Base-by-base conservation (phyloP, 2,329 filamentous ascomycete genomes). In the Botryotinia calthae region DNA sequence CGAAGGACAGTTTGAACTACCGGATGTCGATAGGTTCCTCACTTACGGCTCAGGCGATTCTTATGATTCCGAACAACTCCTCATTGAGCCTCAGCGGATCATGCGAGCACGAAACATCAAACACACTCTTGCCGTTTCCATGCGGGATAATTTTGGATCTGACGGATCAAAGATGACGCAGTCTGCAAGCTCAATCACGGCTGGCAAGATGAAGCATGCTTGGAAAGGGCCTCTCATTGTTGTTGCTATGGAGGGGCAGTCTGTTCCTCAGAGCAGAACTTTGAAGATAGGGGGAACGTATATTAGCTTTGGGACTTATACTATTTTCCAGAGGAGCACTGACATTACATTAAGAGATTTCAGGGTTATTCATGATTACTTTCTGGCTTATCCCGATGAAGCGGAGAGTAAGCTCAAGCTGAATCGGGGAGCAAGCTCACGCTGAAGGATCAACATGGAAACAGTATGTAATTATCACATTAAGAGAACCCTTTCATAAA, bases 291-390 rank as follows among this genome's bases (percentile, higher is more conserved):
- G 46, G 20, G 7, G 4, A 8, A 12, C 22, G n/a, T 9, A 37
- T 25, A 1, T 69, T 59, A 7, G 7, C 22, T 3, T 16, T 31
- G 2, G 37, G 2, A 12, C 34, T 8, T n/a, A 4, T 61, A 8
- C 34, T 61, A 22, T 20, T 31, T 70, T 61, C n/a, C 54, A n/a
- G 2, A 46, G 16, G 42, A 46, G 54, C 40, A 46, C 25, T 20
- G 67, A 70, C 46, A 22, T 70, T 4, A 61, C 40, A 14, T 61
- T 70, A 42, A 70, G 16, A 34, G 67, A 70, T 31, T 61, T 70
- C 20, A 70, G 40, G 40, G 34, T 70, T 46, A 20, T 70, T n/a
- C 42, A 46, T 70, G 67, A 61, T 46, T 70, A 61, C n/a, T 70
- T 70, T 25, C 44, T 70, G 28, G 54, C 54, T 31, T 61, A 70